Evolutionary conservation across 2,329 filamentous ascomycete species (phyloP).

Genomic region (Calycina herbarum): DNA sequence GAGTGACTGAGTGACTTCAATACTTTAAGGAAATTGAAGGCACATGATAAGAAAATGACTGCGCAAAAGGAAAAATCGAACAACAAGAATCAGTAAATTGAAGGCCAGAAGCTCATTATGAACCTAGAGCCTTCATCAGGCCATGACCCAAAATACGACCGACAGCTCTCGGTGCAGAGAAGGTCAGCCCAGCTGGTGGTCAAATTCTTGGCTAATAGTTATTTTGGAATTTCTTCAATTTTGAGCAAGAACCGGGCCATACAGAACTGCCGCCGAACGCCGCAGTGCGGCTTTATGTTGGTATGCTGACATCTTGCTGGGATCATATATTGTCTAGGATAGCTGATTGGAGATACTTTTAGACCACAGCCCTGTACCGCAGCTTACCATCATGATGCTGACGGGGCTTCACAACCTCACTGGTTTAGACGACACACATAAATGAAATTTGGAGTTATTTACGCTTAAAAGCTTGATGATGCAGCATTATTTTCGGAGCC

Average conservation of each 20-base stretch:
- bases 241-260: background rate
- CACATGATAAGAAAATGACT: background rate
- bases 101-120: slow-evolving; percentile 3
- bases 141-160: background rate
- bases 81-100: background rate
- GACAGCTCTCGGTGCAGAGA: background rate
- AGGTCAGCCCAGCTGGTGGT: background rate
- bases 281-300: background rate
- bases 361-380: background rate
- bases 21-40: background rate
- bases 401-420: background rate
- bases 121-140: background rate
- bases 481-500: background rate
- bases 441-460: background rate
- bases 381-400: background rate
- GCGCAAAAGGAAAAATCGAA: background rate
- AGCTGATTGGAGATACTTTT: background rate
- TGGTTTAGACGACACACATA: background rate
- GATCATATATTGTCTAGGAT: background rate
- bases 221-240: background rate
- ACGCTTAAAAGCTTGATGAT: background rate
- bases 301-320: background rate
- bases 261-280: background rate
- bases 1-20: background rate
- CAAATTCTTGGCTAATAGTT: background rate